These are phyloP conservation scores for Flaveria floridana DNA, from an alignment of 140 eudicot species.

Conservation along the genomic window DNA sequence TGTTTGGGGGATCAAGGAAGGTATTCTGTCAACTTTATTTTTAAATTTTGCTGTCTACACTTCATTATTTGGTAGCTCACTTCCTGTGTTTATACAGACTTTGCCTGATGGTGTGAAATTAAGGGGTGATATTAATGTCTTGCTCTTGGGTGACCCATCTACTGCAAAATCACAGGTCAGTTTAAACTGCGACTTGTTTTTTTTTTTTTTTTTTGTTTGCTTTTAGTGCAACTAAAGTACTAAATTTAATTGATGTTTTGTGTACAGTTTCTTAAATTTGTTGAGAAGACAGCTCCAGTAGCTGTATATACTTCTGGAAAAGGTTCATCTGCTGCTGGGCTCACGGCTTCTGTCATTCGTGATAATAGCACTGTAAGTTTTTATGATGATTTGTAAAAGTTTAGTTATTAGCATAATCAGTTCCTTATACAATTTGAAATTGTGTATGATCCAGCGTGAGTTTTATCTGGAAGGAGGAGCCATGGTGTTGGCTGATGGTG, in stretches of 20 bases:
- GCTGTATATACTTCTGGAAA: conserved; percentile 98
- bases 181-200: background rate
- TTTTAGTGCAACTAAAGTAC: background rate
- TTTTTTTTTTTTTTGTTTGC: background rate
- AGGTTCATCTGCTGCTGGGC: conserved; percentile 99
- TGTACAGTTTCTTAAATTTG: conserved; percentile 94
- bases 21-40: conserved; percentile 37
- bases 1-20: conserved; percentile 98
- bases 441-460: conserved; percentile 62
- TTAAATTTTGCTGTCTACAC: background rate
- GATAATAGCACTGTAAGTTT: conserved; percentile 86
- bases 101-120: conserved; percentile 96
- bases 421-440: background rate
- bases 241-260: background rate
- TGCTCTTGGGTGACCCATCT: conserved; percentile 97
- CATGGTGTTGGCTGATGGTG: conserved; percentile 99
- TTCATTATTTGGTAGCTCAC: conserved; percentile 12
- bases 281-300: conserved; percentile 98
- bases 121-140: conserved; percentile 94
- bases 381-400: background rate
- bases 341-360: conserved; percentile 94
- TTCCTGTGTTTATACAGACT: conserved; percentile 38
- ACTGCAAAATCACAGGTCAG: conserved; percentile 97
- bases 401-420: background rate
- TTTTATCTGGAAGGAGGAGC: conserved; percentile 99